phyloP scores from a whole-genome alignment of 1,284 basidiomycete genomes.

The Anthracocystis walkeri region DNA sequence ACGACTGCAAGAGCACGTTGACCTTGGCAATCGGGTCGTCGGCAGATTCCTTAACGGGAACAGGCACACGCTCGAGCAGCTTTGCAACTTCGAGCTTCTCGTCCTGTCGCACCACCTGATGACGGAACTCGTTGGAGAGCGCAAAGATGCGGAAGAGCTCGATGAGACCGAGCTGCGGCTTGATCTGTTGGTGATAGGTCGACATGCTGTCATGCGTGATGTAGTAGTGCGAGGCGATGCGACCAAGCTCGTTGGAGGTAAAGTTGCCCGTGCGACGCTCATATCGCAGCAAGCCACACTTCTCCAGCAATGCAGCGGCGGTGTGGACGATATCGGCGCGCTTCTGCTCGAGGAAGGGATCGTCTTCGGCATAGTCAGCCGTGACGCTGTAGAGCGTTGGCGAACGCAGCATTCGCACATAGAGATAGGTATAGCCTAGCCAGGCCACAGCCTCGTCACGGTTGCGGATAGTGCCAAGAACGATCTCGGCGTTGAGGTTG shows the following conservation, averaged over 20 bases:
- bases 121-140: slow-evolving; percentile 95
- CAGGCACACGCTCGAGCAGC: slow-evolving; percentile 92
- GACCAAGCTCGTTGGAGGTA: slow-evolving; percentile 76
- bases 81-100: slow-evolving; percentile 82
- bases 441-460: slow-evolving; percentile 95
- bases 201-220: slow-evolving; percentile 96
- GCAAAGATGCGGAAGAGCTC: slow-evolving; percentile 97
- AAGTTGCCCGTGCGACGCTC: slow-evolving; percentile 89
- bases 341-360: slow-evolving; percentile 87
- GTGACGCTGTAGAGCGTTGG: slow-evolving; percentile 91
- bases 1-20: slow-evolving; percentile 94
- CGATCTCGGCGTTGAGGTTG: slow-evolving; percentile 97
- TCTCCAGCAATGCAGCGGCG: slow-evolving; percentile 92
- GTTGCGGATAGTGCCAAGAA: slow-evolving; percentile 93
- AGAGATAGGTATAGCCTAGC: slow-evolving; percentile 73
- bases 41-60: slow-evolving; percentile 95
- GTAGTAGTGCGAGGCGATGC: slow-evolving; percentile 97
- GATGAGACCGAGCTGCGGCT: slow-evolving; percentile 85
- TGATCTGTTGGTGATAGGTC: slow-evolving; percentile 93
- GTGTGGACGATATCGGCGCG: slow-evolving; percentile 92
- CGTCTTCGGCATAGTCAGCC: slow-evolving; percentile 89
- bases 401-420: slow-evolving; percentile 94
- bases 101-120: slow-evolving; percentile 77
- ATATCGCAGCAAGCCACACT: slow-evolving; percentile 92
- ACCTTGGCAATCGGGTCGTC: slow-evolving; percentile 98